These are phyloP conservation scores for Dothistroma septosporum DNA, from an alignment of 2,329 filamentous ascomycete species.

Conservation along the genomic window DNA sequence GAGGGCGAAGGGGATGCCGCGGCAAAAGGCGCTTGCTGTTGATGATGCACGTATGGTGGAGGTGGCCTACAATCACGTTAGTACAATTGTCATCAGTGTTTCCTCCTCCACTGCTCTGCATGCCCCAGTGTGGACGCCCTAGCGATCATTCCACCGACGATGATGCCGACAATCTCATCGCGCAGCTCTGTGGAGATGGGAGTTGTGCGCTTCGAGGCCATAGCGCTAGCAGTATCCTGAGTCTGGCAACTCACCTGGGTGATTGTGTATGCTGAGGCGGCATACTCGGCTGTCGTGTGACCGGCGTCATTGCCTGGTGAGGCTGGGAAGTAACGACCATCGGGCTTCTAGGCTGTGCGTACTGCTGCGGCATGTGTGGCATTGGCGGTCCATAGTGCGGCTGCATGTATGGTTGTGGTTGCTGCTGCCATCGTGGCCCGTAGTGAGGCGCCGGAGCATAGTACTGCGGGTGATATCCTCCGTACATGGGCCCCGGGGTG, in stretches of 20 bases:
- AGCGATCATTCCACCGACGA: background rate
- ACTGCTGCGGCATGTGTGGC: conserved; percentile 36
- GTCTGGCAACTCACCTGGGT: conserved; percentile 2
- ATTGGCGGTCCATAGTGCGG: conserved; percentile 37
- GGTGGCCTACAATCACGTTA: conserved; percentile 6
- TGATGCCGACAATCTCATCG: background rate
- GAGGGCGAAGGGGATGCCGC: conserved; percentile 12
- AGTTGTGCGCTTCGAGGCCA: background rate
- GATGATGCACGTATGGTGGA: conserved; percentile 22
- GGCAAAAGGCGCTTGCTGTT: conserved; percentile 1
- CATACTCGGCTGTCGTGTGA: conserved; percentile 38
- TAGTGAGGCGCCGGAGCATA: conserved; percentile 37
- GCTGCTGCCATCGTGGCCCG: conserved; percentile 33
- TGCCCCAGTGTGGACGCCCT: background rate
- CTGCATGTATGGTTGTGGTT: conserved; percentile 33
- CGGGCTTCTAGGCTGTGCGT: conserved; percentile 37
- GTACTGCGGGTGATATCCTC: conserved; percentile 35
- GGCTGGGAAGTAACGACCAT: conserved; percentile 46
- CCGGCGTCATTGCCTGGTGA: conserved; percentile 47
- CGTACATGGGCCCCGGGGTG: background rate
- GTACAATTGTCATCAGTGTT: background rate
- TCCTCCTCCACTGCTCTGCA: background rate
- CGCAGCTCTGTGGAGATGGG: background rate
- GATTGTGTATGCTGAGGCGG: conserved; percentile 31
- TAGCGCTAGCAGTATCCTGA: background rate